A percentile compares a stretch with the other conserved stretches of the same genome.
phyloP scores from a whole-genome alignment of 768 basidiomycete species.

The Hygrophoropsis aurantiaca region DNA sequence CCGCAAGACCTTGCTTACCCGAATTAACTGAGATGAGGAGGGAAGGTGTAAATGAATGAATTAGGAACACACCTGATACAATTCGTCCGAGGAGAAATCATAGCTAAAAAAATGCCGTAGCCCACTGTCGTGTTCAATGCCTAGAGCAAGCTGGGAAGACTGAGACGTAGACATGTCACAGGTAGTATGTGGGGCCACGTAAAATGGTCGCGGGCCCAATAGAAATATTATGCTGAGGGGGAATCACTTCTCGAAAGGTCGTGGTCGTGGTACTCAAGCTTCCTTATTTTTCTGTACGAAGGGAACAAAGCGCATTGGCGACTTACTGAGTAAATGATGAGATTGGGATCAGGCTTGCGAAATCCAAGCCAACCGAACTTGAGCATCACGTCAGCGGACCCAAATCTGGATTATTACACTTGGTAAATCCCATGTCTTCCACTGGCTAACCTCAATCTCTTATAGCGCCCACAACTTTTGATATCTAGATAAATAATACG shows the following conservation, averaged over 20 bases:
- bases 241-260: too few species aligned
- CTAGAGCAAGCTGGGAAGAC: slow-evolving; percentile 10
- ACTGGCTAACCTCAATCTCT: background rate
- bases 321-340: too few species aligned
- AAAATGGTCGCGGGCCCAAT: background rate
- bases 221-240: too few species aligned
- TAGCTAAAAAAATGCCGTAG: slow-evolving; percentile 38
- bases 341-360: too few species aligned
- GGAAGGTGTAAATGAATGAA: background rate
- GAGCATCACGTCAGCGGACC: too few species aligned
- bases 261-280: too few species aligned
- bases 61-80: slow-evolving; percentile 53
- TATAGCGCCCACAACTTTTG: background rate
- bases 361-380: too few species aligned
- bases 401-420: too few species aligned
- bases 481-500: background rate
- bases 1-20: slow-evolving; percentile 64
- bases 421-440: too few species aligned
- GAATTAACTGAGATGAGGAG: slow-evolving; percentile 11
- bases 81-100: slow-evolving; percentile 56
- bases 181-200: background rate
- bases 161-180: slow-evolving; percentile 17
- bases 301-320: too few species aligned
- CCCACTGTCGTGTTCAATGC: slow-evolving; percentile 18
- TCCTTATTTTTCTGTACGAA: too few species aligned